Evolutionary conservation across 441 rosid genomes (phyloP).

Genomic region (Jatropha multifida): DNA sequence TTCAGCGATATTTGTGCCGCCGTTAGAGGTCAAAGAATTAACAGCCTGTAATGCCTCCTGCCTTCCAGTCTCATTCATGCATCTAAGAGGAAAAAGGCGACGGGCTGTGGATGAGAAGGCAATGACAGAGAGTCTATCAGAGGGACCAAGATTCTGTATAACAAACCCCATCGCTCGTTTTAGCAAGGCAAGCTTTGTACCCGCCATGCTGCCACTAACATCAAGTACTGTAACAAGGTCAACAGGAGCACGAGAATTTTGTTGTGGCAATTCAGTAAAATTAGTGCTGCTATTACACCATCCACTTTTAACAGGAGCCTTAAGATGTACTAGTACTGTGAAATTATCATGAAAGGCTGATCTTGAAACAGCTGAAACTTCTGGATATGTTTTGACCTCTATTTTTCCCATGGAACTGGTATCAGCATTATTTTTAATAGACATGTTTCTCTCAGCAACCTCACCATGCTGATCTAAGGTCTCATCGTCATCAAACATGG

Average conservation of each 20-base stretch:
- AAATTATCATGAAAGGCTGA: conserved; percentile 53
- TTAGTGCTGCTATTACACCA: conserved; percentile 25
- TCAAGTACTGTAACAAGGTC: conserved; percentile 93
- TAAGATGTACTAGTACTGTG: conserved; percentile 67
- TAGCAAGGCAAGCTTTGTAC: conserved; percentile 84
- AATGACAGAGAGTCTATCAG: conserved; percentile 86
- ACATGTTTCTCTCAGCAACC: conserved; percentile 32
- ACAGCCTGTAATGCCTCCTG: conserved; percentile 79
- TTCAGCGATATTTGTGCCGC: conserved; percentile 95
- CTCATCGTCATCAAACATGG: conserved; percentile 72
- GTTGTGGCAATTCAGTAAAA: conserved; percentile 23
- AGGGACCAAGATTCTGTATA: conserved; percentile 81
- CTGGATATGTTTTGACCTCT: conserved; percentile 61
- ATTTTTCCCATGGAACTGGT: conserved; percentile 34
- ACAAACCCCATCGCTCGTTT: conserved; percentile 98
- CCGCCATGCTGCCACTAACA: conserved; percentile 98
- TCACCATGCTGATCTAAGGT: conserved; percentile 46
- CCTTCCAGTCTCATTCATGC: conserved; percentile 75
- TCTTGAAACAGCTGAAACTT: conserved; percentile 61
- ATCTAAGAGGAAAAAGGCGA: conserved; percentile 74
- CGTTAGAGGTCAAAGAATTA: conserved; percentile 73
- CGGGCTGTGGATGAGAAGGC: conserved; percentile 97
- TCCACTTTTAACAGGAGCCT: conserved; percentile 50
- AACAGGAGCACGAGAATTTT: conserved; percentile 63
- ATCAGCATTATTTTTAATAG: conserved; percentile 15